These are phyloP conservation scores for Yamadazyma sp. DNA, from an alignment of 1,139 yeast genomes.

Conservation along the genomic window DNA sequence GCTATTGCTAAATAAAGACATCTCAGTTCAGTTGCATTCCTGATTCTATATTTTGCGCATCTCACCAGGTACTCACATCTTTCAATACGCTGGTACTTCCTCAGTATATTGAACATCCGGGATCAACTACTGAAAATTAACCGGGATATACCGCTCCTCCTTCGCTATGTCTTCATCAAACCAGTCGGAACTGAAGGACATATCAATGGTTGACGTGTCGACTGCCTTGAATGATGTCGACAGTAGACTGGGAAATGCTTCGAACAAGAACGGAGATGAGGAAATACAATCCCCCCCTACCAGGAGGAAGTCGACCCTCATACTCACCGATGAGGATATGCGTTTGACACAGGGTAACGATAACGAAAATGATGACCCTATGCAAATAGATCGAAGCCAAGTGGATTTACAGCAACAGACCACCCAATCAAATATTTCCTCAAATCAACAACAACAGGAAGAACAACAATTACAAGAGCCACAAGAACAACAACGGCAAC, in stretches of 20 bases:
- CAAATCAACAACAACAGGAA: neutral
- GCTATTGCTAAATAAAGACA: too few relatives aligned
- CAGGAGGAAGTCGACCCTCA: slow-evolving; percentile 43
- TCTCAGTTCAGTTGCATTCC: too few relatives aligned
- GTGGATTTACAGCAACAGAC: slow-evolving; percentile 8
- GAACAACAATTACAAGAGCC: neutral
- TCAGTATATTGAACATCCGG: too few relatives aligned
- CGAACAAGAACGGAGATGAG: slow-evolving; percentile 3
- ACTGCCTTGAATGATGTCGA: slow-evolving; percentile 21
- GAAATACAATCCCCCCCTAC: slow-evolving; percentile 20
- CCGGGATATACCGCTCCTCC: neutral
- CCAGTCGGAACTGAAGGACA: slow-evolving; percentile 13
- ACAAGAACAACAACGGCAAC: neutral
- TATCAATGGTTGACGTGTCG: slow-evolving; percentile 46
- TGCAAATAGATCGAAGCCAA: slow-evolving; percentile 24
- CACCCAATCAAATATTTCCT: neutral
- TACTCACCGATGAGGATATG: slow-evolving; percentile 47
- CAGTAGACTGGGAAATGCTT: slow-evolving; percentile 21
- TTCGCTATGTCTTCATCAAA: slow-evolving; percentile 2
- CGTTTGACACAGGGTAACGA: slow-evolving; percentile 23
- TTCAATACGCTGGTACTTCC: neutral
- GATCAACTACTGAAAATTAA: too few relatives aligned
- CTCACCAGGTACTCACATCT: neutral
- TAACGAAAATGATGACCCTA: slow-evolving; percentile 14
- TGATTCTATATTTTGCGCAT: neutral